A percentile compares a stretch with the other conserved stretches of the same genome.
These are phyloP conservation scores for Carnegiea gigantea DNA, from an alignment of 179 eudicot genomes.

Conservation along the genomic window DNA sequence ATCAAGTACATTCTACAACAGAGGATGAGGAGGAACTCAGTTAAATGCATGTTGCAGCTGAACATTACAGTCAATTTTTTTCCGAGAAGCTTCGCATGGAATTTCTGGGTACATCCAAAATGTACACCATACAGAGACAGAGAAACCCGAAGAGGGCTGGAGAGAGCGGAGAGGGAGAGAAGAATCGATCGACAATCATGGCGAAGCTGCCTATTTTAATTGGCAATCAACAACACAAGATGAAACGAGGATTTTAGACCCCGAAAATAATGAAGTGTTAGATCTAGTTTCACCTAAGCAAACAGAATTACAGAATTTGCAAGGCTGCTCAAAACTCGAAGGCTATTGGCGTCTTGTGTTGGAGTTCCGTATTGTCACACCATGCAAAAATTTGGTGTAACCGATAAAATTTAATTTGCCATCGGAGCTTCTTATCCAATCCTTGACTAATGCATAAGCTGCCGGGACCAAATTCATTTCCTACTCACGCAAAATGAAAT, in stretches of 20 bases:
- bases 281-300: constrained; percentile 19
- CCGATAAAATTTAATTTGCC: constrained; percentile 81
- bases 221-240: neutral
- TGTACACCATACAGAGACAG: constrained; percentile 19
- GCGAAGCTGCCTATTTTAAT: neutral
- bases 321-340: neutral
- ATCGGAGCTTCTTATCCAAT: constrained; percentile 86
- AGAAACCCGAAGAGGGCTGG: neutral
- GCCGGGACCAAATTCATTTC: constrained; percentile 73
- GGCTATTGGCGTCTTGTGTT: constrained; percentile 54
- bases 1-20: too few relatives aligned
- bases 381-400: constrained; percentile 92
- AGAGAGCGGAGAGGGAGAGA: neutral
- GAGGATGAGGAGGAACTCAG: too few relatives aligned
- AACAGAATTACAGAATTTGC: neutral
- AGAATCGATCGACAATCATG: neutral
- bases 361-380: constrained; percentile 74
- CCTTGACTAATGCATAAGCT: constrained; percentile 69
- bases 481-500: constrained; percentile 36
- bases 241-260: neutral
- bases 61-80: neutral
- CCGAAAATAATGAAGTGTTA: constrained; percentile 14
- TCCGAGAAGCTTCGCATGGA: neutral
- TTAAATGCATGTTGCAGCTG: neutral
- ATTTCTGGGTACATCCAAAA: constrained; percentile 19